phyloP scores from a whole-genome alignment of 1,139 yeast species.

The Geotrichum macrosporum region DNA sequence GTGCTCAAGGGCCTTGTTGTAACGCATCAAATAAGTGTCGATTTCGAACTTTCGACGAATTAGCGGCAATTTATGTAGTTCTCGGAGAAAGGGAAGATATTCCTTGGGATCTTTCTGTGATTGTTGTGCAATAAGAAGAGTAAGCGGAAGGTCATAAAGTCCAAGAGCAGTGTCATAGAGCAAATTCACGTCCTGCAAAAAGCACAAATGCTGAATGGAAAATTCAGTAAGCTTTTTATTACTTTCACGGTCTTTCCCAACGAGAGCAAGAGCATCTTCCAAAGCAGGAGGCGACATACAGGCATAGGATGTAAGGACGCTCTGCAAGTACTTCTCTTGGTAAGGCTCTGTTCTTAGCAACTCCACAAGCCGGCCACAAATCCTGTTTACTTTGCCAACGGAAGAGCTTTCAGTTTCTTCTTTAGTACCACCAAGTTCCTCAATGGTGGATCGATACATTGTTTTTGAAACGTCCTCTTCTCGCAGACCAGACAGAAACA shows the following conservation, averaged over 20 bases:
- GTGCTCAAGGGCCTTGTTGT: slow-evolving; percentile 64
- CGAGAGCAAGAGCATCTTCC: slow-evolving; percentile 63
- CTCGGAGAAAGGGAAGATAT: slow-evolving; percentile 85
- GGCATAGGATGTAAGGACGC: slow-evolving; percentile 86
- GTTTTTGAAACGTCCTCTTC: slow-evolving; percentile 84
- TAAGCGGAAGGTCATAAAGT: slow-evolving; percentile 72
- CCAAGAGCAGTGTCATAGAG: slow-evolving; percentile 78
- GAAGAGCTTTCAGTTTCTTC: slow-evolving; percentile 13
- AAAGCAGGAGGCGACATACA: slow-evolving; percentile 87
- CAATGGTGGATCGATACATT: slow-evolving; percentile 70
- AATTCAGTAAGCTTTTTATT: slow-evolving; percentile 44
- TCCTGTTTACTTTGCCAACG: slow-evolving; percentile 60
- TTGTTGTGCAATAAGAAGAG: slow-evolving; percentile 85
- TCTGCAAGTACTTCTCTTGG: slow-evolving; percentile 60
- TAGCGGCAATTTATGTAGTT: slow-evolving; percentile 62
- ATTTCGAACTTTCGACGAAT: slow-evolving; percentile 69
- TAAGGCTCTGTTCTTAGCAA: slow-evolving; percentile 52
- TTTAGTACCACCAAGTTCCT: slow-evolving; percentile 13
- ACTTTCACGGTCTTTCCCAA: slow-evolving; percentile 43
- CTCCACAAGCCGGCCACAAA: slow-evolving; percentile 66
- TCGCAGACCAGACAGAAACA: slow-evolving; percentile 78
- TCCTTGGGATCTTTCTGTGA: slow-evolving; percentile 98
- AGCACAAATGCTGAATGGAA: slow-evolving; percentile 76
- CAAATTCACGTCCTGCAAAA: slow-evolving; percentile 82
- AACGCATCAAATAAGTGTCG: slow-evolving; percentile 69